Evolutionary conservation across 306 rosid species (phyloP), one percentile per base, ranked within the genome.

Genomic region (Glycine latifolia): DNA sequence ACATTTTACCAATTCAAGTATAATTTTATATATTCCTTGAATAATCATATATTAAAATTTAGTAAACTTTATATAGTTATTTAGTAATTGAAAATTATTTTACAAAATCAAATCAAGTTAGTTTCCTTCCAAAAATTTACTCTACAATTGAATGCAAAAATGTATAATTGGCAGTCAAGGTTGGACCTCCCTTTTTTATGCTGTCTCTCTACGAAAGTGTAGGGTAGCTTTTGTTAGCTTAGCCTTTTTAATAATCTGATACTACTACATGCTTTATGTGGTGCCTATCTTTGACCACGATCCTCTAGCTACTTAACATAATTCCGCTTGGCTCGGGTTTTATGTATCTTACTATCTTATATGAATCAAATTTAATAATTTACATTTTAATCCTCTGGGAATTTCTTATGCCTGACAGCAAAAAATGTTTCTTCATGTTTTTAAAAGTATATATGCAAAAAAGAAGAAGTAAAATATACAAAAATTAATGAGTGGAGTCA

Each of bases 271-370:
- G 14, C 13, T 68, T 69, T 8, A 3, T 48, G 26, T 44, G 82
- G 31, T 14, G 75, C 66, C n/a, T 46, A 37, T 68, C 68, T 79
- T 35, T 73, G 17, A 68, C 76, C 67, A 9, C 1, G 0, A 20
- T 41, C 13, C 47, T 43, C 20, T 20, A 43, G 1, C 20, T 43
- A 43, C 8, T 43, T 43, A 1, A 43, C 3, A 43, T 56, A 15
- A 37, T 72, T 61, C 15, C 5, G 58, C 60, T 76, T 8, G 35
- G 35, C 71, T 41, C 44, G 5, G 4, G 6, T 41, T 41, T 41
- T 41, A 41, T 1, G 6, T 4, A 41, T 41, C 44, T 41, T 44
- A 44, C 7, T 4, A 41, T 41, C 44, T 41, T 44, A 44, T 44
- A 44, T 44, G 3, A 44, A 44, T 7, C 48, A 43, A 43, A 5